These are phyloP conservation scores for Coemansia sp. DNA, from an alignment of 192 early-diverging fungal species.

Conservation along the genomic window DNA sequence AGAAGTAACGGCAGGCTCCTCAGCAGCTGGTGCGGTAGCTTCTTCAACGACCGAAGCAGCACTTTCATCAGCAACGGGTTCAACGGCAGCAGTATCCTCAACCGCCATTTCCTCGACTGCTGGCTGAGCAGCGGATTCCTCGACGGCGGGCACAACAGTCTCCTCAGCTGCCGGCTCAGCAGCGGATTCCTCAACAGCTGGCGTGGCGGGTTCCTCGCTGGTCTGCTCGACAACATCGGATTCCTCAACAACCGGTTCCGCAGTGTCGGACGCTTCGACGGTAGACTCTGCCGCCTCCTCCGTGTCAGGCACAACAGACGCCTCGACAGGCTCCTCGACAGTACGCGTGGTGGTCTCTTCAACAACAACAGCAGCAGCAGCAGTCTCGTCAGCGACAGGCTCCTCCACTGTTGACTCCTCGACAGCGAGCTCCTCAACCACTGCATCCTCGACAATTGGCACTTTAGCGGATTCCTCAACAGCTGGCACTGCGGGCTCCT, in stretches of 20 bases:
- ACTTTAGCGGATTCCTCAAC: not conserved
- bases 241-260: constrained; percentile 1
- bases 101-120: not conserved
- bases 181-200: not conserved
- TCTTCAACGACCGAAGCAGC: constrained; percentile 3
- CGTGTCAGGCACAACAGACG: not conserved
- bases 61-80: not conserved
- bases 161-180: not conserved
- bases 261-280: too few relatives aligned
- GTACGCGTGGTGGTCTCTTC: too few relatives aligned
- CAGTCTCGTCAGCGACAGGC: not conserved
- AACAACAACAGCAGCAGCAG: not conserved
- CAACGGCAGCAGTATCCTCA: not conserved
- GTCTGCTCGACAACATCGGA: not conserved
- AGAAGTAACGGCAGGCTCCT: not conserved
- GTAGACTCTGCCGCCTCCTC: too few relatives aligned
- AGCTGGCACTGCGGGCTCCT: not conserved
- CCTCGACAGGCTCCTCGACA: too few relatives aligned
- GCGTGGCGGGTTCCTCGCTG: not conserved
- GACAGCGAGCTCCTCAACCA: not conserved
- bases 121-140: not conserved
- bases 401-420: not conserved
- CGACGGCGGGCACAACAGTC: not conserved
- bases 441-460: too few relatives aligned
- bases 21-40: not conserved